These are phyloP conservation scores for Crataegus laevigata DNA, from an alignment of 306 rosid genomes.

Conservation along the genomic window DNA sequence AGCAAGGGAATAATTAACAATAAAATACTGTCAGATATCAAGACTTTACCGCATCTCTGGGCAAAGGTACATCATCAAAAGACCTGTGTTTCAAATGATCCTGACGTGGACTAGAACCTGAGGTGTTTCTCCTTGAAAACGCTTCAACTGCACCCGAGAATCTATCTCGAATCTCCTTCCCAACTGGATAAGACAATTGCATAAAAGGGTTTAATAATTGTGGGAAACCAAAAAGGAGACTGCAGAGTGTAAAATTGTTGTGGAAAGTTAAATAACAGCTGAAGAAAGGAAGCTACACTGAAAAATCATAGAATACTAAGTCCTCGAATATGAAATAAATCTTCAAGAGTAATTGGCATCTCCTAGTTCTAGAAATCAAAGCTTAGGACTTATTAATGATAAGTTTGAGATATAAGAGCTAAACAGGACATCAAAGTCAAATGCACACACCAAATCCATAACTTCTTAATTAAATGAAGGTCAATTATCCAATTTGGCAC, in stretches of 20 bases:
- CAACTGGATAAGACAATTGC: conserved; percentile 50
- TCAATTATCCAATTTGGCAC: background rate
- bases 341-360: background rate
- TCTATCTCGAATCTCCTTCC: conserved; percentile 81
- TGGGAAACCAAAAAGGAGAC: background rate
- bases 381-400: background rate
- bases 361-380: background rate
- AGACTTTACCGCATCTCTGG: conserved; percentile 61
- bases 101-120: conserved; percentile 55
- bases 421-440: background rate
- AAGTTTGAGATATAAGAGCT: background rate
- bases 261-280: background rate
- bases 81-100: conserved; percentile 57
- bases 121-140: conserved; percentile 55
- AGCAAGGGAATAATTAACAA: background rate
- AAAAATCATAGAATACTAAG: background rate
- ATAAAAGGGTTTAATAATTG: conserved; percentile 13
- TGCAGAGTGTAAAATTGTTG: background rate
- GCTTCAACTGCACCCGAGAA: conserved; percentile 85
- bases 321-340: background rate
- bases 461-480: background rate
- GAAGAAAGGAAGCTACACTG: background rate
- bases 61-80: conserved; percentile 44
- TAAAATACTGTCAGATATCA: background rate
- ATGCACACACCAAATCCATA: background rate